phyloP scores from a whole-genome alignment of 768 basidiomycete genomes.

The Kwoniella bestiolae region DNA sequence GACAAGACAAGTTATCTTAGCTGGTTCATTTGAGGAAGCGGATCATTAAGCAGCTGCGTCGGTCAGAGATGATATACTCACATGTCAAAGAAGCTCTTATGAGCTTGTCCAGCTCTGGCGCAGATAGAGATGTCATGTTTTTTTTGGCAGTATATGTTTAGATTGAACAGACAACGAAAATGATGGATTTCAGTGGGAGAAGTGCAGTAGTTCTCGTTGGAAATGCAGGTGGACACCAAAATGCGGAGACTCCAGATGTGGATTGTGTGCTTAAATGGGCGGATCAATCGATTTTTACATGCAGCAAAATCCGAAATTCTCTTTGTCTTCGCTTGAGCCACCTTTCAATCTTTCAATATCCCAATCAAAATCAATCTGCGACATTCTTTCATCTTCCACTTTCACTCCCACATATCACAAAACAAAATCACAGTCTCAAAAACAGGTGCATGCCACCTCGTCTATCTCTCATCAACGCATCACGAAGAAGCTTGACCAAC shows the following conservation, averaged over 20 bases:
- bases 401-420: neutral
- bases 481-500: slow-evolving; percentile 6
- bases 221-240: neutral
- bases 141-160: no score
- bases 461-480: neutral
- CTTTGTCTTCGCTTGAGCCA: neutral
- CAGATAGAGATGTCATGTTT: slow-evolving; percentile 7
- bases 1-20: neutral
- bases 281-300: neutral
- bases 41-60: neutral
- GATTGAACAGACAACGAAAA: neutral
- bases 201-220: no score
- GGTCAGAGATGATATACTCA: slow-evolving; percentile 1
- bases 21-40: neutral
- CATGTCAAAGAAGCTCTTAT: slow-evolving; percentile 36
- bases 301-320: neutral
- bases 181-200: neutral
- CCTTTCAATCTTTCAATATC: neutral
- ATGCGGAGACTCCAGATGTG: neutral
- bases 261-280: neutral
- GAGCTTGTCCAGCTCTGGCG: slow-evolving; percentile 34
- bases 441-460: slow-evolving; percentile 32
- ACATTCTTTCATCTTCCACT: slow-evolving; percentile 19
- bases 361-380: neutral
- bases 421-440: neutral